phyloP scores from a whole-genome alignment of 2,329 filamentous ascomycete genomes.

The Periglandula ipomoeae region DNA sequence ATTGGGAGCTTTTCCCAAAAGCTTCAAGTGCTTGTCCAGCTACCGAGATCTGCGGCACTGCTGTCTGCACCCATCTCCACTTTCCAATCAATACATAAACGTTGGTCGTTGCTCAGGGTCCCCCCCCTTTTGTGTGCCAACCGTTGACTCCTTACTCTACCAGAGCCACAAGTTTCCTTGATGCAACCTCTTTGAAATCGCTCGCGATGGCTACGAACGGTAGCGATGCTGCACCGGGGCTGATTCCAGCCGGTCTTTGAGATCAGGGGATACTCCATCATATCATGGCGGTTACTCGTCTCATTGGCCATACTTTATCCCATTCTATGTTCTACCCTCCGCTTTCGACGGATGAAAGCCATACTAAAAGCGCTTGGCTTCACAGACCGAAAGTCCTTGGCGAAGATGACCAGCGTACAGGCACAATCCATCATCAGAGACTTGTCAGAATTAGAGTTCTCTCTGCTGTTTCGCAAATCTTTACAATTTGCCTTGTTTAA shows the following conservation, averaged over 20 bases:
- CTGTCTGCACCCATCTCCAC: no score
- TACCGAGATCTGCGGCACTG: no score
- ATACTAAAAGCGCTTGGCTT: slow-evolving; percentile 22
- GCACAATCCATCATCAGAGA: slow-evolving; percentile 34
- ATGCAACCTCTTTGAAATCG: no score
- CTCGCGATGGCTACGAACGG: not conserved
- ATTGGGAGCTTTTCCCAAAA: no score
- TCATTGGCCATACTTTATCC: slow-evolving; percentile 21
- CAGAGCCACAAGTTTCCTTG: no score
- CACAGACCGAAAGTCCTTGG: slow-evolving; percentile 25
- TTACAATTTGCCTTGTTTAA: slow-evolving; percentile 33
- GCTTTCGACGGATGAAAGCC: slow-evolving; percentile 25
- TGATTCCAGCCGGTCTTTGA: not conserved
- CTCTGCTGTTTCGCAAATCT: slow-evolving; percentile 26
- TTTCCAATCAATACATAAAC: no score
- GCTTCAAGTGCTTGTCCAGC: no score
- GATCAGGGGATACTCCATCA: not conserved
- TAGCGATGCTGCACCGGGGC: not conserved
- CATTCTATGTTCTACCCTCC: slow-evolving; percentile 24
- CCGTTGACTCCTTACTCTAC: no score
- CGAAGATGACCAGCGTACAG: slow-evolving; percentile 32
- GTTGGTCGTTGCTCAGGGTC: no score
- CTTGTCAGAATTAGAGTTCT: slow-evolving; percentile 26
- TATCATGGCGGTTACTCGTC: not conserved
- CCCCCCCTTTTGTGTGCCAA: no score